Conservation (phyloP, 2,329 filamentous ascomycete genomes). For the Chrysoporthe austroafricana region DNA sequence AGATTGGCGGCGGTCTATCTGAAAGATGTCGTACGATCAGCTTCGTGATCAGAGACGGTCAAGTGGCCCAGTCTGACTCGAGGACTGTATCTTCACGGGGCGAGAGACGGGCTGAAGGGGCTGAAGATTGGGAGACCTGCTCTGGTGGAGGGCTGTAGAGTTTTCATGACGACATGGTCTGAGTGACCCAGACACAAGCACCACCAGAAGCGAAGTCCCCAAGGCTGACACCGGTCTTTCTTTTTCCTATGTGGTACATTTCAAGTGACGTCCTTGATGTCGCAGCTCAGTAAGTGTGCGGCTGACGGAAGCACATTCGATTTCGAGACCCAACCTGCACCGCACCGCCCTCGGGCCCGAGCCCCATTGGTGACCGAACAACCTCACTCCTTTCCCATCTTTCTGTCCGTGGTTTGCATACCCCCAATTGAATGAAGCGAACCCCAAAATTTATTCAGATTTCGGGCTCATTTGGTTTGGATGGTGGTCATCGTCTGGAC, state of each 20-base stretch:
- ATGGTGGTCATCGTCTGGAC: slow-evolving; percentile 9
- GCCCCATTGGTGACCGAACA: not conserved
- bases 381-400: not conserved
- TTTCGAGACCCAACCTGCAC: not conserved
- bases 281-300: not conserved
- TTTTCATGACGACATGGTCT: not conserved
- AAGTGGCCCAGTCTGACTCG: not conserved
- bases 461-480: not conserved
- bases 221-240: not conserved
- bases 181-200: not conserved
- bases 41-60: not conserved
- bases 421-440: not conserved
- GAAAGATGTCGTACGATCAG: too few relatives aligned
- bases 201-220: too few relatives aligned
- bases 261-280: not conserved
- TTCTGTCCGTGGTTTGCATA: not conserved
- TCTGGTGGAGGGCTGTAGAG: not conserved
- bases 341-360: not conserved
- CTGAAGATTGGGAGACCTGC: not conserved
- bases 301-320: not conserved
- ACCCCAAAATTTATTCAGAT: not conserved
- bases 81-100: not conserved
- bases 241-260: not conserved
- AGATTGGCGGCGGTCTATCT: too few relatives aligned
- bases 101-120: not conserved